Conservation (phyloP, 1,284 basidiomycete species). For the Sporisorium iseilematis-ciliati region DNA sequence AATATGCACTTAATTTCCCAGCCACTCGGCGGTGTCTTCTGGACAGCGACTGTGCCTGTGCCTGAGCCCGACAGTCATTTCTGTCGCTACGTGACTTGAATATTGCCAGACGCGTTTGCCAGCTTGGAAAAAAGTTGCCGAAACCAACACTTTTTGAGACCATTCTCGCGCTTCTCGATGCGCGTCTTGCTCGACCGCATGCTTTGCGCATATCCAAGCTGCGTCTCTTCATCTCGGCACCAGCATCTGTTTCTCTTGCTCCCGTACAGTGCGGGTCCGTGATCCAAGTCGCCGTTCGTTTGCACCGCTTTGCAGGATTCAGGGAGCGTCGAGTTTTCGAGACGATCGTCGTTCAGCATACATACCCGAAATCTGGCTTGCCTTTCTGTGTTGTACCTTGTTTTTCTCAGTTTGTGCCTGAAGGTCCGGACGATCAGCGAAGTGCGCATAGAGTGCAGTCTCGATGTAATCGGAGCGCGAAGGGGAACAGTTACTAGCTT, state of each 20-base stretch:
- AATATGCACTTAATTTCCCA: constrained; percentile 31
- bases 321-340: constrained; percentile 3
- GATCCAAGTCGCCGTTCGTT: constrained; percentile 2
- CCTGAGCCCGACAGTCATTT: background rate
- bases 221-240: background rate
- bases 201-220: constrained; percentile 16
- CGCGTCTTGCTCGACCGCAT: constrained; percentile 31
- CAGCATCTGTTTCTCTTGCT: background rate
- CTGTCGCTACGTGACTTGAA: background rate
- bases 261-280: background rate
- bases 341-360: constrained; percentile 42
- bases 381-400: background rate
- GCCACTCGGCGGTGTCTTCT: constrained; percentile 19
- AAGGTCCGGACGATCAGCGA: constrained; percentile 11
- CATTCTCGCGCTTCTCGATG: constrained; percentile 4
- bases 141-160: constrained; percentile 23
- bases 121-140: constrained; percentile 21
- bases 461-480: background rate
- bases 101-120: constrained; percentile 18
- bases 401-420: constrained; percentile 6
- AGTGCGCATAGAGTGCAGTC: background rate
- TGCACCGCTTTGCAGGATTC: background rate
- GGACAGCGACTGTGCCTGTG: background rate
- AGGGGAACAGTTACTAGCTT: background rate
- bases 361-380: constrained; percentile 28